Base-by-base conservation (phyloP, 805 yeast species). In the Barnettozyma populi region DNA sequence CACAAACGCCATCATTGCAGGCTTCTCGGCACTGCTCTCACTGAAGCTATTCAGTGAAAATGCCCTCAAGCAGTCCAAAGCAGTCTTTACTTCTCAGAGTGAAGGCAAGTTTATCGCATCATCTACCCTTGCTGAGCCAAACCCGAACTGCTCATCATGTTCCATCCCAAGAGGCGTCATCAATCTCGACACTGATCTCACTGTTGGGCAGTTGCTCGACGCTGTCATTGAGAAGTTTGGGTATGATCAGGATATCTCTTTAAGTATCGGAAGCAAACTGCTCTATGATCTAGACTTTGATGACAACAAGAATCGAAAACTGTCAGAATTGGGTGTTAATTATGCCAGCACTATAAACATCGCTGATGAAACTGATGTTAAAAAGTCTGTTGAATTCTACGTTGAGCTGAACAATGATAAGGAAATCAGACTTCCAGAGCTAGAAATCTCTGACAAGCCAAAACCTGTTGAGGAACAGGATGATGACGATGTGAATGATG, bases 1-100 rank as follows among this genome's bases (percentile, higher is more conserved):
- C 2, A 92, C 97, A 4, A 94, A 94, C 64, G 98, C 99, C 1
- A 84, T 94, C 13, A 83, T 94, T 56, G 90, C 97, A 0, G 99
- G 99, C 0, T 76, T 89, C 55, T 84, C 94, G 14, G 82, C 90
- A 3, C 63, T 92, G 36, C 79, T 84, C 35, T 85, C 95, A 0
- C 67, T 90, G 41, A 77, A 79, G 62, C 63, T 79, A 46, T 58
- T 84, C 41, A 57, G 55, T 47, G 51, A 52, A 1, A 57, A 59
- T 2, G 63, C 66, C 13, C 54, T 64, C 8, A 52, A 57, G 2
- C 62, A 64, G 8, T 72, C 78, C 37, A 61, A 69, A 50, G 68
- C 80, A 76, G 66, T 84, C 45, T 74, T 72, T 66, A 74, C 82
- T 54, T 67, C 82, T 35, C 62, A 73, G 48, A 68, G 80, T 48